phyloP scores from a whole-genome alignment of 352 stramenopile species.

The Phytopythium helicoides region DNA sequence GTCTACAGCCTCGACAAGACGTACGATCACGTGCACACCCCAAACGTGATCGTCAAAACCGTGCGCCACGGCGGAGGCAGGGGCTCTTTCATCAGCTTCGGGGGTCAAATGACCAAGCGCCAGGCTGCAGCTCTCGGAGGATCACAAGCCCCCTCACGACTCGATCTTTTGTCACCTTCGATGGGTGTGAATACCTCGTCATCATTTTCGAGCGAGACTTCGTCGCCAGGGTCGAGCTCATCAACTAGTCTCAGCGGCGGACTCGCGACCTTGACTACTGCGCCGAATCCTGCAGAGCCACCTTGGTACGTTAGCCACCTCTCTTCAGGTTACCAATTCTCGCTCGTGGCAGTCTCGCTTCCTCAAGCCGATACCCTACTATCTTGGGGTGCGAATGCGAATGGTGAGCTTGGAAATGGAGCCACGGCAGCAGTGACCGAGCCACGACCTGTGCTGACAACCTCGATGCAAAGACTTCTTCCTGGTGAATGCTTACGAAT shows the following conservation, averaged over 20 bases:
- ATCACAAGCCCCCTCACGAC: conserved; percentile 13
- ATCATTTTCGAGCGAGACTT: not conserved
- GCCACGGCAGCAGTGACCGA: conserved; percentile 28
- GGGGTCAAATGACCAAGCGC: conserved; percentile 39
- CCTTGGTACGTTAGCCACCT: conserved; percentile 54
- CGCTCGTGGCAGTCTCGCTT: conserved; percentile 40
- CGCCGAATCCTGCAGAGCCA: not conserved
- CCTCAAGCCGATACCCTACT: conserved; percentile 38
- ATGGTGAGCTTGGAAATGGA: conserved; percentile 60
- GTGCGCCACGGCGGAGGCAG: not conserved
- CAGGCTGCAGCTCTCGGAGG: conserved; percentile 30
- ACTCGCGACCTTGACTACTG: not conserved
- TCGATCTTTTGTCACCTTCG: conserved; percentile 31
- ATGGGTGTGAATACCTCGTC: not conserved
- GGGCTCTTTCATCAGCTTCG: conserved; percentile 39
- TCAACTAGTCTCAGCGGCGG: not conserved
- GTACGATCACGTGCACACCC: conserved; percentile 45
- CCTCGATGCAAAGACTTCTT: conserved; percentile 27
- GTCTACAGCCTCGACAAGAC: conserved; percentile 66
- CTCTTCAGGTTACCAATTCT: conserved; percentile 60
- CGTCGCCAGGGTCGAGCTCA: conserved; percentile 5
- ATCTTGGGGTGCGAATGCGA: conserved; percentile 52
- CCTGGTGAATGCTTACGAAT: conserved; percentile 37
- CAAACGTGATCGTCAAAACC: not conserved
- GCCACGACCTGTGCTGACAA: conserved; percentile 29